These are phyloP conservation scores for Helicosporidium sp. DNA, from an alignment of 139 green algal genomes.

Conservation along the genomic window DNA sequence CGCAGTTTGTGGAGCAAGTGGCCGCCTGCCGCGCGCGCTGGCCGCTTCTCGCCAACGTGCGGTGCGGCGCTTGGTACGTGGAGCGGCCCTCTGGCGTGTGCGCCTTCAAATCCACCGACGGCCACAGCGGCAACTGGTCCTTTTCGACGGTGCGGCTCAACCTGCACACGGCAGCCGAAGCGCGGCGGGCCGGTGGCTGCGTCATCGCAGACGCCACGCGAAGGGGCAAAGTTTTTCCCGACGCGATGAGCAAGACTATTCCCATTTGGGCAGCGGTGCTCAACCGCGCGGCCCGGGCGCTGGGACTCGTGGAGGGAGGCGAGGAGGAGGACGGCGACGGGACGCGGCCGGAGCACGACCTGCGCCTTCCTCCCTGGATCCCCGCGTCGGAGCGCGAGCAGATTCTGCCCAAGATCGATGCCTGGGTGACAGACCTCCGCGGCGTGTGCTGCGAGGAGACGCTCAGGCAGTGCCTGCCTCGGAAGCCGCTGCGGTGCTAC, in stretches of 20 bases:
- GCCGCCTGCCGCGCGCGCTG: slow-evolving; percentile 25
- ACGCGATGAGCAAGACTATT: slow-evolving; percentile 81
- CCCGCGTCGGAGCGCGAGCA: slow-evolving; percentile 38
- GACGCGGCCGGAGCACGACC: slow-evolving; percentile 7
- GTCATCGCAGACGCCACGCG: slow-evolving; percentile 83
- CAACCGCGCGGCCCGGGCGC: slow-evolving; percentile 40
- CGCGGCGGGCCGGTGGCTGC: slow-evolving; percentile 30
- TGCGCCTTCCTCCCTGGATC: slow-evolving; percentile 80
- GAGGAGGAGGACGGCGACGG: neutral
- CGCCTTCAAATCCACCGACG: slow-evolving; percentile 93
- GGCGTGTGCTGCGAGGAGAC: slow-evolving; percentile 23
- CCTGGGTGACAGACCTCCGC: slow-evolving; percentile 49
- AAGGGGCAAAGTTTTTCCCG: slow-evolving; percentile 68
- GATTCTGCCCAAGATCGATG: slow-evolving; percentile 50
- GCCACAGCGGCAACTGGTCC: slow-evolving; percentile 65
- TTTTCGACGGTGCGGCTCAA: slow-evolving; percentile 80
- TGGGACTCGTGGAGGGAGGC: neutral
- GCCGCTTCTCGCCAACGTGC: slow-evolving; percentile 67
- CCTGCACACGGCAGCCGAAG: slow-evolving; percentile 40
- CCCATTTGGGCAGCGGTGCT: slow-evolving; percentile 80
- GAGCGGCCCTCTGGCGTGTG: slow-evolving; percentile 25
- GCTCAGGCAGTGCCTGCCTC: slow-evolving; percentile 16
- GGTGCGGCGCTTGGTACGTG: slow-evolving; percentile 73
- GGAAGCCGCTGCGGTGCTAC: slow-evolving; percentile 73
- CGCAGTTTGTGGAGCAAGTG: slow-evolving; percentile 50